Conservation (phyloP, 2,329 filamentous ascomycete species). For the Colletotrichum falcatum region DNA sequence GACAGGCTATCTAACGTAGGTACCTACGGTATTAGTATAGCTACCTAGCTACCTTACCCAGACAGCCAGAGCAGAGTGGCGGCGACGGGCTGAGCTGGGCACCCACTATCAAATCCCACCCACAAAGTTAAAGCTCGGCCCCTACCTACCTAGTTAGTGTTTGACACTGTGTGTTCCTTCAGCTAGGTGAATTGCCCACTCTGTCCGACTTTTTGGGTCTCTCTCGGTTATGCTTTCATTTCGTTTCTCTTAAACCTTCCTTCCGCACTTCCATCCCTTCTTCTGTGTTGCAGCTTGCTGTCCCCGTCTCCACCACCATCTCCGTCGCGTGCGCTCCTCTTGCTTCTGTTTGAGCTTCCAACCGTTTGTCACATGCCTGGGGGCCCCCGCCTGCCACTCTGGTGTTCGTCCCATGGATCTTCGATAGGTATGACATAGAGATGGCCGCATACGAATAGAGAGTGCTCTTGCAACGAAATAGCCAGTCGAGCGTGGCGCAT, state of each 20-base stretch:
- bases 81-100: conserved; percentile 18
- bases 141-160: neutral
- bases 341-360: conserved; percentile 9
- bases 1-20: neutral
- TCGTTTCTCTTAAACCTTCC: conserved; percentile 14
- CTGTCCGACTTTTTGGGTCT: conserved; percentile 10
- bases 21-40: neutral
- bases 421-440: conserved; percentile 33
- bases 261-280: neutral
- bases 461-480: conserved; percentile 7
- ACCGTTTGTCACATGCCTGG: conserved; percentile 25
- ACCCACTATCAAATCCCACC: conserved; percentile 18
- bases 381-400: conserved; percentile 25
- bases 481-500: neutral
- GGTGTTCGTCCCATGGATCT: conserved; percentile 34
- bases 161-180: conserved; percentile 17
- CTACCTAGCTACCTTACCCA: conserved; percentile 6
- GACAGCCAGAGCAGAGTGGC: conserved; percentile 17
- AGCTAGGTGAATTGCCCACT: conserved; percentile 9
- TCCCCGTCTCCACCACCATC: neutral
- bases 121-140: conserved; percentile 19
- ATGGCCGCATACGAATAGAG: conserved; percentile 16
- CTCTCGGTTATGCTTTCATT: conserved; percentile 4
- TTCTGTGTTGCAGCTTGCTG: conserved; percentile 5
- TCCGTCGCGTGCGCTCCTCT: conserved; percentile 10